These are phyloP conservation scores for Rhodotorula babjevae DNA, from an alignment of 768 basidiomycete genomes.

Conservation along the genomic window DNA sequence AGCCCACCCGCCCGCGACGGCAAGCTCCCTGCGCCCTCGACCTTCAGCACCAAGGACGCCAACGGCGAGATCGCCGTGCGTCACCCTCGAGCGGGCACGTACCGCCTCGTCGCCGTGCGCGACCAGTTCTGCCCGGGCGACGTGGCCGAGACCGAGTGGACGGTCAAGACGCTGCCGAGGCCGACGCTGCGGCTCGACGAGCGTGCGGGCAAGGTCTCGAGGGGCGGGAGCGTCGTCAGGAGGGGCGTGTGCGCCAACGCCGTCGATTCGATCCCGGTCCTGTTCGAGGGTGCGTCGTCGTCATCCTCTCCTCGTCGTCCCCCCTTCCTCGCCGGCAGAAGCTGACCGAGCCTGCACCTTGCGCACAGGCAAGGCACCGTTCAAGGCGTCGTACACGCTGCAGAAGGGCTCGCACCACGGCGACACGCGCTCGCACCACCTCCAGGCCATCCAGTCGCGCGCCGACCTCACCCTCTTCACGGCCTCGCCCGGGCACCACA, in stretches of 20 bases:
- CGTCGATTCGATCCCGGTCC: slow-evolving; percentile 14
- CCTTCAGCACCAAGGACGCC: slow-evolving; percentile 10
- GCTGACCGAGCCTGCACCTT: not conserved
- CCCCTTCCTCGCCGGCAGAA: not conserved
- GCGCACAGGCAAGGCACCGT: slow-evolving; percentile 31
- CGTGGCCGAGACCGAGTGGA: slow-evolving; percentile 59
- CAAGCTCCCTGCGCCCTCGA: not conserved
- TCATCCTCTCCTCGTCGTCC: too few species aligned
- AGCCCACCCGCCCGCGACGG: slow-evolving; percentile 45
- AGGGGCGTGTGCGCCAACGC: slow-evolving; percentile 19
- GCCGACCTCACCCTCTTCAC: slow-evolving; percentile 41
- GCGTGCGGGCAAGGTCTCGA: slow-evolving; percentile 22
- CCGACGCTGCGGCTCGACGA: slow-evolving; percentile 66
- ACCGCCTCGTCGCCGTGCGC: slow-evolving; percentile 55
- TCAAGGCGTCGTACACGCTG: slow-evolving; percentile 35
- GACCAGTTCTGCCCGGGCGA: slow-evolving; percentile 82
- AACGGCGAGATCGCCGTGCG: slow-evolving; percentile 29
- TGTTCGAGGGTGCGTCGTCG: slow-evolving; percentile 4
- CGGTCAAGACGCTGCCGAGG: slow-evolving; percentile 71
- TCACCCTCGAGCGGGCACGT: slow-evolving; percentile 39
- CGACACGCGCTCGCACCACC: slow-evolving; percentile 15
- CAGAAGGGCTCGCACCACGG: slow-evolving; percentile 21
- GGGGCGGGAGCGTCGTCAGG: slow-evolving; percentile 27
- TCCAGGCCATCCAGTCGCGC: slow-evolving; percentile 38
- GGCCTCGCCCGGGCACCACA: slow-evolving; percentile 32